Percentiles rank a stretch among this genome's conserved stretches.
These are phyloP conservation scores for Sclerospora graminicola DNA, from an alignment of 352 stramenopile species.

Conservation along the genomic window DNA sequence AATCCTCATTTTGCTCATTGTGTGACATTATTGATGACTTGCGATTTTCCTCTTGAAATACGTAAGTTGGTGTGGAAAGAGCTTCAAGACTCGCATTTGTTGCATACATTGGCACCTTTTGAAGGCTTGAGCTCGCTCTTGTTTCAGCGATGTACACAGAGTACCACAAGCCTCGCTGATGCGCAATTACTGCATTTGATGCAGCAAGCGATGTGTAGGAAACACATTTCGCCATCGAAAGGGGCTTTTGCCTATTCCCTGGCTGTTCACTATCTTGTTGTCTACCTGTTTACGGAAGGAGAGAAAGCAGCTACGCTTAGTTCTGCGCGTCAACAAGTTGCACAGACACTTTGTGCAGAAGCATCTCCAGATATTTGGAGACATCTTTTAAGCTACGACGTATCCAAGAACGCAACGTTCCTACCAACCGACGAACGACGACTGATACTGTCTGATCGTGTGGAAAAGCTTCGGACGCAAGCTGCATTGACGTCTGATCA, in stretches of 20 bases:
- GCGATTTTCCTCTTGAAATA: conserved; percentile 43
- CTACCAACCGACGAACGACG: conserved; percentile 1
- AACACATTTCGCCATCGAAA: conserved; percentile 20
- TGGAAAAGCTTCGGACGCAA: conserved; percentile 17
- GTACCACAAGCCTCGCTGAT: conserved; percentile 17
- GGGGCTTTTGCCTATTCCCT: conserved; percentile 49
- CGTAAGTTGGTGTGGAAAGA: conserved; percentile 69
- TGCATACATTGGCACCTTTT: conserved; percentile 43
- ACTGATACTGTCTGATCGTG: conserved; percentile 4
- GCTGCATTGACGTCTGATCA: conserved; percentile 22
- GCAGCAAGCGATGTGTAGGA: conserved; percentile 29
- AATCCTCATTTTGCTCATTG: conserved; percentile 57
- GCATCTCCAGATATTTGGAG: conserved; percentile 32
- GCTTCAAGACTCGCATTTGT: conserved; percentile 33
- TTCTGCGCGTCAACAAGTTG: conserved; percentile 36
- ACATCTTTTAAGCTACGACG: conserved; percentile 46
- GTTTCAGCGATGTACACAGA: conserved; percentile 27
- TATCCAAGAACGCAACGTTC: conserved; percentile 1
- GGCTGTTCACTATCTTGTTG: conserved; percentile 44
- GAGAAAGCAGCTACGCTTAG: conserved; percentile 22
- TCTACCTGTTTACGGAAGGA: conserved; percentile 37
- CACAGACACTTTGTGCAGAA: conserved; percentile 25
- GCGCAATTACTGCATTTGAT: conserved; percentile 37
- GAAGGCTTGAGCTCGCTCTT: conserved; percentile 13
- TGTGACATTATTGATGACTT: conserved; percentile 45